phyloP scores from a whole-genome alignment of 1,284 basidiomycete species.

The Cryptococcus depauperatus region DNA sequence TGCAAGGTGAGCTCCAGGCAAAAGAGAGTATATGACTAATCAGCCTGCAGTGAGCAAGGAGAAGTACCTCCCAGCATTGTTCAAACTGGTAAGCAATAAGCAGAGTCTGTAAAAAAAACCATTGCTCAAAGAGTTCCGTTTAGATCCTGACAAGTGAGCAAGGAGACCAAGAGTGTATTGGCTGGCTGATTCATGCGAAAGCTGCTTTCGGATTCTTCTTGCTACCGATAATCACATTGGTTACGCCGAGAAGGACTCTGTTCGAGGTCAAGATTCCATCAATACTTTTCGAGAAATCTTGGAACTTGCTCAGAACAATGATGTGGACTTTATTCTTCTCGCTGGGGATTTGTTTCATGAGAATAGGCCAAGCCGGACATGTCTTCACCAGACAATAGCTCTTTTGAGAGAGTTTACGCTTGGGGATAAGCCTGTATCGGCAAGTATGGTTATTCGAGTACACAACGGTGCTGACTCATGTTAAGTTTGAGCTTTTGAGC shows the following conservation, averaged over 20 bases:
- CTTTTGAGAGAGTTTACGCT: constrained; percentile 84
- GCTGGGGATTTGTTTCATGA: constrained; percentile 98
- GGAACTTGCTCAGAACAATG: constrained; percentile 75
- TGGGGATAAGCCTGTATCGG: constrained; percentile 68
- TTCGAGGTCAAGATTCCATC: constrained; percentile 89
- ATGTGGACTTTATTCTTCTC: constrained; percentile 88
- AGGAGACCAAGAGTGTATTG: no score
- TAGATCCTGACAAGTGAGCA: constrained; percentile 31
- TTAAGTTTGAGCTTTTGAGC: constrained; percentile 75
- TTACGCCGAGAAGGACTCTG: constrained; percentile 87
- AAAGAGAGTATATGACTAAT: background rate
- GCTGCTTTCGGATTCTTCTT: constrained; percentile 66
- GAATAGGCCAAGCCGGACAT: constrained; percentile 85
- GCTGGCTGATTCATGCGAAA: constrained; percentile 16
- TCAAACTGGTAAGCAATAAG: constrained; percentile 22
- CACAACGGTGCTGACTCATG: constrained; percentile 5
- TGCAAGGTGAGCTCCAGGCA: background rate
- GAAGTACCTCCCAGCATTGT: constrained; percentile 29
- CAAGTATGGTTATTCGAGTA: constrained; percentile 12
- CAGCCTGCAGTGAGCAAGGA: constrained; percentile 6
- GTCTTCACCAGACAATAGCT: constrained; percentile 79
- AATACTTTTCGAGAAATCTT: constrained; percentile 92
- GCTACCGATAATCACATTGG: constrained; percentile 96
- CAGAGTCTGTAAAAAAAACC: no score
- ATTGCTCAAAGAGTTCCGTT: no score